A percentile compares a stretch with the other conserved stretches of the same genome.
phyloP scores from a whole-genome alignment of 2,329 filamentous ascomycete genomes.

The Thermomyces lanuginosus region DNA sequence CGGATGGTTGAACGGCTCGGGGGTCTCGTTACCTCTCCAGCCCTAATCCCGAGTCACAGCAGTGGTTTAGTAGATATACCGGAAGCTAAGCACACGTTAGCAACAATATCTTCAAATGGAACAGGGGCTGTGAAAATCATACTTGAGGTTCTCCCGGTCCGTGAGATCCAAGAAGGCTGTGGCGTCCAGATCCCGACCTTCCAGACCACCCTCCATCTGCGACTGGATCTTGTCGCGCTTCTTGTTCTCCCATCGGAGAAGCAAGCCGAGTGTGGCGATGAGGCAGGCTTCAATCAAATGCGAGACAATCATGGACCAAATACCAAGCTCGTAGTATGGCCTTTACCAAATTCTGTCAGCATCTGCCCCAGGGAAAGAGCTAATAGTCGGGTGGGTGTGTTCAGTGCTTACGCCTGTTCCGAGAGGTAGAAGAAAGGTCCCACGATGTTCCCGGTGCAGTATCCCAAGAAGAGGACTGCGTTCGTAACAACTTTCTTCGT shows the following conservation, averaged over 20 bases:
- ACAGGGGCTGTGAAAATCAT: slow-evolving; percentile 6
- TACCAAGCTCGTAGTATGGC: slow-evolving; percentile 35
- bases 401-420: slow-evolving; percentile 27
- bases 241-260: slow-evolving; percentile 35
- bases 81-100: slow-evolving; percentile 9
- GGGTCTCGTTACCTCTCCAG: too few relatives aligned
- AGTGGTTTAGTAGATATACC: slow-evolving; percentile 16
- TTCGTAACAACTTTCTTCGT: slow-evolving; percentile 51
- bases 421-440: slow-evolving; percentile 48
- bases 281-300: slow-evolving; percentile 36
- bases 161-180: slow-evolving; percentile 41
- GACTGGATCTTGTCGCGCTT: slow-evolving; percentile 34
- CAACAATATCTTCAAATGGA: background rate
- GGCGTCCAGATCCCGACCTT: slow-evolving; percentile 31
- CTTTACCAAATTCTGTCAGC: slow-evolving; percentile 9
- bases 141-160: slow-evolving; percentile 37
- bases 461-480: slow-evolving; percentile 43
- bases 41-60: too few relatives aligned
- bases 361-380: background rate
- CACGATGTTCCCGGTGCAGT: slow-evolving; percentile 44
- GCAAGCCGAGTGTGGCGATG: slow-evolving; percentile 29
- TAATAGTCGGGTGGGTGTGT: background rate
- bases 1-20: too few relatives aligned
- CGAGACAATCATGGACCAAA: slow-evolving; percentile 41
- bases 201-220: slow-evolving; percentile 29